phyloP scores from a whole-genome alignment of 2,329 filamentous ascomycete genomes.

The Botrytis cinerea region DNA sequence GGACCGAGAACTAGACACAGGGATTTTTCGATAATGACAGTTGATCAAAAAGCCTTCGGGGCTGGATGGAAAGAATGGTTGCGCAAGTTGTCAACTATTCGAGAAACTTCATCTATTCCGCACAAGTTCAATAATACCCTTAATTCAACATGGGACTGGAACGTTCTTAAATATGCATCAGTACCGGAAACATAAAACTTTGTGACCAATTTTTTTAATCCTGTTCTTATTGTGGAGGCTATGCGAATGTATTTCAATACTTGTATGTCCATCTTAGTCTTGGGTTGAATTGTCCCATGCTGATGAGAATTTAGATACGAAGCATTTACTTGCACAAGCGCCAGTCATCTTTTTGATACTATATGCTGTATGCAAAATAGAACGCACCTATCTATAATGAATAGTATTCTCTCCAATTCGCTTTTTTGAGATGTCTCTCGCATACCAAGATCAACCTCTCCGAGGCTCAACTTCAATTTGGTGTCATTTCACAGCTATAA shows the following conservation, averaged over 20 bases:
- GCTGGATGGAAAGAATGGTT: neutral
- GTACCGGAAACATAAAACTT: too few relatives aligned
- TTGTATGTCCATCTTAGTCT: neutral
- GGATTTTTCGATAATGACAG: neutral
- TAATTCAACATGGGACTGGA: neutral
- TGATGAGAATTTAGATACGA: neutral
- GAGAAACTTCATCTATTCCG: neutral
- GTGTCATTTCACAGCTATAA: neutral
- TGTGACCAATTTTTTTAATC: fast-evolving
- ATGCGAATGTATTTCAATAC: neutral
- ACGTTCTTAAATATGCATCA: neutral
- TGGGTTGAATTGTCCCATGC: neutral
- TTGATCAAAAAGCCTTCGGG: neutral
- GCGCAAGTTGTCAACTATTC: neutral
- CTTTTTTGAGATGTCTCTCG: neutral
- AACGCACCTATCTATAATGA: neutral
- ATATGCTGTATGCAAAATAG: neutral
- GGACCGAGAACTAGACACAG: too few relatives aligned
- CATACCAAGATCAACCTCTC: neutral
- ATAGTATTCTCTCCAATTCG: too few relatives aligned
- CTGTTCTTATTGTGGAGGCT: too few relatives aligned
- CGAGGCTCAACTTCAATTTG: too few relatives aligned
- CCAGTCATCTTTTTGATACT: neutral
- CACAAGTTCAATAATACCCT: neutral
- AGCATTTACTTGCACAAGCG: neutral